These are phyloP conservation scores for Choiromyces venosus DNA, from an alignment of 495 filamentous ascomycete genomes.

Conservation along the genomic window DNA sequence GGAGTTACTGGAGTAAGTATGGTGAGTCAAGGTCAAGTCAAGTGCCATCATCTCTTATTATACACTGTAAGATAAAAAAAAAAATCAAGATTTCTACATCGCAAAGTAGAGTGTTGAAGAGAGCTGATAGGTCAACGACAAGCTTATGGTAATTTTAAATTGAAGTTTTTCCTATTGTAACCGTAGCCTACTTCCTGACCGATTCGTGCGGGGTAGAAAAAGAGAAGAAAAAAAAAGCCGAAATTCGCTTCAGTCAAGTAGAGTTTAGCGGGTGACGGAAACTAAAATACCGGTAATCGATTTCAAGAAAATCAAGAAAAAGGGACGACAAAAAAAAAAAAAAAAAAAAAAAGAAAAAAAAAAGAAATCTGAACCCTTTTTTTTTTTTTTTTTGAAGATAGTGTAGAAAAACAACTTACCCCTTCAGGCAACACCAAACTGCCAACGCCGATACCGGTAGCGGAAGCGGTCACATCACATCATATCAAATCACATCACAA, in stretches of 20 bases:
- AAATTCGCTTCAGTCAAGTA: neutral
- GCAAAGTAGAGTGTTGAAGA: neutral
- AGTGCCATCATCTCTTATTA: no score
- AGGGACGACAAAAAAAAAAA: no score
- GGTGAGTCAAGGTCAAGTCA: neutral
- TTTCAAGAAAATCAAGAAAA: no score
- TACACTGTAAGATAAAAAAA: neutral
- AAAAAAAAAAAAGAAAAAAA: no score
- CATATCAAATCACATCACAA: conserved; percentile 4
- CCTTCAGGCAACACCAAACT: neutral
- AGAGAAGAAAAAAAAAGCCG: neutral
- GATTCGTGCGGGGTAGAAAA: neutral
- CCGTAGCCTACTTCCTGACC: neutral
- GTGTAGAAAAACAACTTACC: neutral
- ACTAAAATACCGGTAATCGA: no score
- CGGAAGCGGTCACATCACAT: neutral
- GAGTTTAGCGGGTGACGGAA: neutral
- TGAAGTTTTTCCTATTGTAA: neutral
- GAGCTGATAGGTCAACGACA: neutral
- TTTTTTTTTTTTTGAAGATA: no score
- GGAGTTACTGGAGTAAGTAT: neutral
- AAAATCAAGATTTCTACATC: neutral
- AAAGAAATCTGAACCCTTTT: no score
- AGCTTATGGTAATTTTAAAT: neutral
- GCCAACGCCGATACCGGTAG: neutral